Base-by-base conservation (phyloP, 2,329 filamentous ascomycete genomes). In the Pseudocercospora vitis region DNA sequence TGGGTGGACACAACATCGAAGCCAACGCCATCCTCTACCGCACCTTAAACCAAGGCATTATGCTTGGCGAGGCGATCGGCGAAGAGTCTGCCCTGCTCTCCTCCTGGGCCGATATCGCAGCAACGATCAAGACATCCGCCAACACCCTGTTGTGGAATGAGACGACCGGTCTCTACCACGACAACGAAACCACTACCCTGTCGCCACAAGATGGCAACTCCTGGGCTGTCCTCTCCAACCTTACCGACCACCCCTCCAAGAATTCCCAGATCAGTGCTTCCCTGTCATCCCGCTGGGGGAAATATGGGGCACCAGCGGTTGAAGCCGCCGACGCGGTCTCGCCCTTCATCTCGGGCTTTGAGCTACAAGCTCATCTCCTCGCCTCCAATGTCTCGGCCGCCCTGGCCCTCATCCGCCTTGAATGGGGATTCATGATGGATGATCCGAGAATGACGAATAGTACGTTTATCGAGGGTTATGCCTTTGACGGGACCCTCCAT, bases 401-500 rank as follows among this genome's bases (percentile, higher is more conserved):
- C 0, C 65, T 79, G 1, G 74, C 68, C 2, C 64, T 79, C 3
- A 76, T 78, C 56, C 64, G 74, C 5, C 56, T 75, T 2, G 73
- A 77, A 63, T 82, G 79, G 78, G 65, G 65, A 18, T 82, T 79
- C 59, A 81, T 82, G 78, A 73, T 82, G 4, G 71, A 80, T 12
- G 75, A 80, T 50, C 73, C 76, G 0, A 70, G 76, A 29, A 79
- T 80, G 76, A 81, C 78, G 1, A 77, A 80, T 42, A 74, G 70
- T 0, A 79, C 77, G 0, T 79, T 80, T 47, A 76, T 79, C 50
- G 78, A 81, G 60, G 78, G 78, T 0, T 80, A 79, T 49, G 66
- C 70, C 1, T 73, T 70, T 0, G 71, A 74, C 28, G 78, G 78
- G 1, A 65, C 68, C 2, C 61, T 80, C 14, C 74, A 76, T 55